phyloP scores from a whole-genome alignment of 2,329 filamentous ascomycete species.

The Bipolaris victoriae region DNA sequence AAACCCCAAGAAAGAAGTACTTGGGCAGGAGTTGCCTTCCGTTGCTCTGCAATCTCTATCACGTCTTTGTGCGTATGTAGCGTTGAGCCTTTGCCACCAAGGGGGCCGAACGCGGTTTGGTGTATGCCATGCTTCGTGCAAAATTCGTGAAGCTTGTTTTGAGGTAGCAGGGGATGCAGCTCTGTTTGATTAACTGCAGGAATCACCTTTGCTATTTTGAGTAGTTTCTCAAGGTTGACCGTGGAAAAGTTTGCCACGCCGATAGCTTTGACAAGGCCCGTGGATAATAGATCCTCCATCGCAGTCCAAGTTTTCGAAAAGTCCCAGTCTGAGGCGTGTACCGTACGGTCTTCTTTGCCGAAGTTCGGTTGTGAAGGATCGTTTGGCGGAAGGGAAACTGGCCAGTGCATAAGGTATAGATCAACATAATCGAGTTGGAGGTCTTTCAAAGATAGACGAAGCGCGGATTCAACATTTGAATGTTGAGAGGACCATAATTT shows the following conservation, averaged over 20 bases:
- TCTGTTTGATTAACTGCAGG: conserved; percentile 28
- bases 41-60: conserved; percentile 61
- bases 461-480: conserved; percentile 70
- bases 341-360: neutral
- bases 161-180: conserved; percentile 19
- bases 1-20: conserved; percentile 86
- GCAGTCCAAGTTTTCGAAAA: conserved; percentile 26
- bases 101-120: conserved; percentile 16
- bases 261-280: conserved; percentile 27
- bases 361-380: neutral
- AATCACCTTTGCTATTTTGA: conserved; percentile 42
- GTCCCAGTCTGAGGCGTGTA: conserved; percentile 11
- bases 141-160: conserved; percentile 13
- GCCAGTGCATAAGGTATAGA: conserved; percentile 88
- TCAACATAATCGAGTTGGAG: conserved; percentile 91
- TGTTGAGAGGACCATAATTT: conserved; percentile 95
- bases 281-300: conserved; percentile 43
- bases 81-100: conserved; percentile 10
- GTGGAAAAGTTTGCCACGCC: conserved; percentile 27
- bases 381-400: conserved; percentile 55
- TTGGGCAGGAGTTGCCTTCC: conserved; percentile 73
- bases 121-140: conserved; percentile 17
- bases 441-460: conserved; percentile 73
- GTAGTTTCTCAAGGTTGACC: conserved; percentile 56
- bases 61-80: neutral